Percentiles rank a stretch among this genome's conserved stretches.
Conservation (phyloP, 257 asterid genomes). For the Gentiana macrophylla region DNA sequence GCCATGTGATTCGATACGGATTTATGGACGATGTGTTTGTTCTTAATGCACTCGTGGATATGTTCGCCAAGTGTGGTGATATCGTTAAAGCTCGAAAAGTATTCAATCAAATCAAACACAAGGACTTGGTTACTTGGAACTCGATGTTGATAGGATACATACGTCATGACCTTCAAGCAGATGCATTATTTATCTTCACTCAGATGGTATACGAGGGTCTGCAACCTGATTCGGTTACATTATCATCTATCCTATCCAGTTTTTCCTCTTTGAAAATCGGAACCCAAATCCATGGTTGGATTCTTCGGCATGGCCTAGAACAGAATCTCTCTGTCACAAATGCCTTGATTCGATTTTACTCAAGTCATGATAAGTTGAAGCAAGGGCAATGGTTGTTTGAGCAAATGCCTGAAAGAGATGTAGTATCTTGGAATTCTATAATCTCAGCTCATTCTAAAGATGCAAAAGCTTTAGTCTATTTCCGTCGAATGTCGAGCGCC, state of each 20-base stretch:
- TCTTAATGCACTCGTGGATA: conserved; percentile 35
- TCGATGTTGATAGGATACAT: conserved; percentile 34
- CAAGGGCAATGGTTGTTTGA: conserved; percentile 27
- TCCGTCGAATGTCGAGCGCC: conserved; percentile 34
- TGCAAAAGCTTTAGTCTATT: conserved; percentile 41
- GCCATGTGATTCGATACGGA: conserved; percentile 54
- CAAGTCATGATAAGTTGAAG: conserved; percentile 41
- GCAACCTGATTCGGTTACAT: conserved; percentile 35
- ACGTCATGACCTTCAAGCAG: conserved; percentile 16
- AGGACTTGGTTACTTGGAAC: conserved; percentile 42
- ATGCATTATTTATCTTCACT: conserved; percentile 26
- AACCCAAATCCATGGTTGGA: conserved; percentile 23
- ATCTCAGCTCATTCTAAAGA: conserved; percentile 49
- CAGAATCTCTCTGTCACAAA: conserved; percentile 22
- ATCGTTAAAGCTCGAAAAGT: conserved; percentile 14
- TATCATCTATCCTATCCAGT: conserved; percentile 37
- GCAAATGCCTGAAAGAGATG: conserved; percentile 20
- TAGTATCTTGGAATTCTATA: conserved; percentile 41
- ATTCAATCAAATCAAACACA: conserved; percentile 46
- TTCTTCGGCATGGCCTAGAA: conserved; percentile 28
- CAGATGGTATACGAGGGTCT: conserved; percentile 22
- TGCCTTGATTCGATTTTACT: conserved; percentile 34
- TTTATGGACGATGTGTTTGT: conserved; percentile 39
- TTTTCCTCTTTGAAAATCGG: conserved; percentile 29
- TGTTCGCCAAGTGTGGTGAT: conserved; percentile 33